Conservation (phyloP, 306 rosid genomes). For the Ormosia emarginata region DNA sequence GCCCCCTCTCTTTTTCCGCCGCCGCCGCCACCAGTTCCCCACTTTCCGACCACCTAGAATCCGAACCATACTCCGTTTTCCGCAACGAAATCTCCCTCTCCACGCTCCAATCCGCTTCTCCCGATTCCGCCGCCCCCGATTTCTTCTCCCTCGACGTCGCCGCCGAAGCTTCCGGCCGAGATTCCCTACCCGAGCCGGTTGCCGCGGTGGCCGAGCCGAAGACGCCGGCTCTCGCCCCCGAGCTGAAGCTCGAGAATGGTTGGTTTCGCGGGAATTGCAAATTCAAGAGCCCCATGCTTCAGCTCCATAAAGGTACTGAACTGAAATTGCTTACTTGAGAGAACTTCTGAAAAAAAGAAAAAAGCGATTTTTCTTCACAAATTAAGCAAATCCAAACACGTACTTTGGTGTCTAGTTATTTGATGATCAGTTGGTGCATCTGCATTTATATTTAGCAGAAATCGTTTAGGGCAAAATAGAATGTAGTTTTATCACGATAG, state of each 20-base stretch:
- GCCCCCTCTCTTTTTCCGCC: conserved; percentile 39
- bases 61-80: conserved; percentile 53
- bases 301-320: conserved; percentile 81
- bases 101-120: conserved; percentile 32
- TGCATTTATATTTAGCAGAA: not conserved
- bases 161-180: conserved; percentile 28
- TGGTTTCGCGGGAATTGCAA: conserved; percentile 81
- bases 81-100: conserved; percentile 68
- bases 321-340: not conserved
- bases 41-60: conserved; percentile 25
- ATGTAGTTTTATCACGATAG: not conserved
- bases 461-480: not conserved
- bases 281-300: conserved; percentile 89
- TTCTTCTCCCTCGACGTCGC: conserved; percentile 75
- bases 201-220: conserved; percentile 30
- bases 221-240: conserved; percentile 47
- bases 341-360: no score
- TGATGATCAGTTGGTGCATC: not conserved
- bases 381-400: no score
- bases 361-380: no score
- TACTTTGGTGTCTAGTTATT: not conserved
- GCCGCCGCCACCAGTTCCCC: conserved; percentile 26
- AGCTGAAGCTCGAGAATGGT: conserved; percentile 66
- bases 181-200: conserved; percentile 18
- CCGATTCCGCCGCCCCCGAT: conserved; percentile 38